phyloP scores from a whole-genome alignment of 2,329 filamentous ascomycete species.

The Cercospora nicotianae region DNA sequence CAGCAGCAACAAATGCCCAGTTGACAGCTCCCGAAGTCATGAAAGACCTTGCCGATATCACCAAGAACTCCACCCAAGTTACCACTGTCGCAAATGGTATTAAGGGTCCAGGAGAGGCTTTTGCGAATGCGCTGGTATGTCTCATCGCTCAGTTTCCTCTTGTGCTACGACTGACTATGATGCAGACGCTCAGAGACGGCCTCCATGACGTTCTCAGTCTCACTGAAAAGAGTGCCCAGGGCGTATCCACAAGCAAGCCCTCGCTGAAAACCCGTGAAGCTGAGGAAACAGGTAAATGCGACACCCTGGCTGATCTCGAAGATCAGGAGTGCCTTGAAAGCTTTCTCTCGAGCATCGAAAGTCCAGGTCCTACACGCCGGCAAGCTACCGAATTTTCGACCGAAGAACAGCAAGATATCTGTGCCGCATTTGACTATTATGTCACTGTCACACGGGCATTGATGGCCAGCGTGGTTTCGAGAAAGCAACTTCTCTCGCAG shows the following conservation, averaged over 20 bases:
- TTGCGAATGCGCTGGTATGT: neutral
- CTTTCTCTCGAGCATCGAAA: neutral
- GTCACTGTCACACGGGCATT: neutral
- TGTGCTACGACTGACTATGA: neutral
- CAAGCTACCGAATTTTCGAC: neutral
- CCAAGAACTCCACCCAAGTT: neutral
- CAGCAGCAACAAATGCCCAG: neutral
- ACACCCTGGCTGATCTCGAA: neutral
- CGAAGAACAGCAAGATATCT: neutral
- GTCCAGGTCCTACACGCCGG: neutral
- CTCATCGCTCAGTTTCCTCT: neutral
- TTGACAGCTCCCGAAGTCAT: neutral
- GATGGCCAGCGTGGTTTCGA: neutral
- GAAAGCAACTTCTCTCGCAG: neutral
- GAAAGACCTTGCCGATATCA: neutral
- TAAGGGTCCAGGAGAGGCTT: neutral
- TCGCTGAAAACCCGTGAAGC: neutral
- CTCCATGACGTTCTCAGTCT: neutral
- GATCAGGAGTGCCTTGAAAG: neutral
- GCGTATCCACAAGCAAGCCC: neutral
- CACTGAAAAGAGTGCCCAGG: neutral
- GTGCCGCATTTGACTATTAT: neutral
- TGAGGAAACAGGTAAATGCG: no score
- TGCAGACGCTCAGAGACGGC: neutral
- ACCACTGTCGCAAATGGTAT: neutral